A percentile compares a stretch with the other conserved stretches of the same genome.
Conservation (phyloP, 148 eudicot genomes). For the Hydrangea macrophylla region DNA sequence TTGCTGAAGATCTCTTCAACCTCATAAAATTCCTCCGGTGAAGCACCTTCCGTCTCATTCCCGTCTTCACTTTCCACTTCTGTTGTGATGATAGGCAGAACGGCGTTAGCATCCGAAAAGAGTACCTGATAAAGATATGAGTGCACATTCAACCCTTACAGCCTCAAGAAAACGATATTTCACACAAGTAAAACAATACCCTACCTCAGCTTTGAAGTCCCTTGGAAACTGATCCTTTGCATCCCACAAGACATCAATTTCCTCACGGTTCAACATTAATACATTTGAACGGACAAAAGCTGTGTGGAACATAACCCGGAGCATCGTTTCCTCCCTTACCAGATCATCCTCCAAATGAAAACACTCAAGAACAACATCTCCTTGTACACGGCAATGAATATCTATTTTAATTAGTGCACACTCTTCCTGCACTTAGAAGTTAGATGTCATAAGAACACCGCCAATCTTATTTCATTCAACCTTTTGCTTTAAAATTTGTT, state of each 20-base stretch:
- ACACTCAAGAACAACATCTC: slow-evolving; percentile 80
- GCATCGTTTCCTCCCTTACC: slow-evolving; percentile 61
- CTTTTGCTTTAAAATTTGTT: background rate
- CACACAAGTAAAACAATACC: slow-evolving; percentile 14
- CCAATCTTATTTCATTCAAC: background rate
- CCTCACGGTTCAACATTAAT: slow-evolving; percentile 60
- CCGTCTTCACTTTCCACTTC: slow-evolving; percentile 48
- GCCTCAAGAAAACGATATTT: slow-evolving; percentile 16
- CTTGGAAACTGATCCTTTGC: slow-evolving; percentile 58
- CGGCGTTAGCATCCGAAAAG: slow-evolving; percentile 68
- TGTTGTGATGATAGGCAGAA: slow-evolving; percentile 44
- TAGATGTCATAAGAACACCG: slow-evolving; percentile 13
- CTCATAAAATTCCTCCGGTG: slow-evolving; percentile 76
- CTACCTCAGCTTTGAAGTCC: slow-evolving; percentile 78
- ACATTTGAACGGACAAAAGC: slow-evolving; percentile 65
- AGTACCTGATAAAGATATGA: slow-evolving; percentile 67
- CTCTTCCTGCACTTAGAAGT: slow-evolving; percentile 57
- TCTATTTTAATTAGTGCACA: slow-evolving; percentile 65
- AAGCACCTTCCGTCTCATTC: slow-evolving; percentile 45
- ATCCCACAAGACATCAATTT: slow-evolving; percentile 74
- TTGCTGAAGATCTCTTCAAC: slow-evolving; percentile 83
- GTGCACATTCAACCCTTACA: slow-evolving; percentile 44
- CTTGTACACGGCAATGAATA: slow-evolving; percentile 65
- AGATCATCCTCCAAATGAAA: slow-evolving; percentile 57
- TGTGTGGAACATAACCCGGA: slow-evolving; percentile 79